Conservation (phyloP, 495 filamentous ascomycete genomes). For the Schizothecium vesticola region DNA sequence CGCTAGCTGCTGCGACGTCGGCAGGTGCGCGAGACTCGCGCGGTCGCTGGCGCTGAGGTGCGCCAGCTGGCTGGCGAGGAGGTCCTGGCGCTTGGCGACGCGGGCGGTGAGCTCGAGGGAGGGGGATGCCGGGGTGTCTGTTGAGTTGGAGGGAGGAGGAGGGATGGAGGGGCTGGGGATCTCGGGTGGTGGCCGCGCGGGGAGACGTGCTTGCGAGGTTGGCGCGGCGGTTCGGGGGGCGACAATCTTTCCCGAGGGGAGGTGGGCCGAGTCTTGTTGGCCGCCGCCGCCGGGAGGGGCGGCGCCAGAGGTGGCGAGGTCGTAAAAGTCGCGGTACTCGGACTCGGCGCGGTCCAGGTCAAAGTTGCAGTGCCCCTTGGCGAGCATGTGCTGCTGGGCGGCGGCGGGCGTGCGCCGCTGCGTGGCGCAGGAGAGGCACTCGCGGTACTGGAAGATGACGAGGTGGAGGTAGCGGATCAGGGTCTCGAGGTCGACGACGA, state of each 20-base stretch:
- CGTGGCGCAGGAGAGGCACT: slow-evolving; percentile 30
- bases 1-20: slow-evolving; percentile 21
- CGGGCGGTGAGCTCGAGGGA: not conserved
- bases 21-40: slow-evolving; percentile 21
- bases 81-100: not conserved
- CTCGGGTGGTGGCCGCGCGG: not conserved
- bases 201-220: not conserved
- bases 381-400: slow-evolving; percentile 30
- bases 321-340: slow-evolving; percentile 27
- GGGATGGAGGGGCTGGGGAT: not conserved
- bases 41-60: slow-evolving; percentile 20
- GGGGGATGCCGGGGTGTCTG: not conserved
- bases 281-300: not conserved
- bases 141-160: not conserved
- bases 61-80: not conserved
- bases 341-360: slow-evolving; percentile 21
- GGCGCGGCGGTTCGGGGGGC: not conserved
- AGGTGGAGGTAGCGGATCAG: slow-evolving; percentile 28
- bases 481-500: slow-evolving; percentile 26
- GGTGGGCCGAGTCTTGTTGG: slow-evolving; percentile 8
- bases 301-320: slow-evolving; percentile 9
- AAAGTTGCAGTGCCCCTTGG: slow-evolving; percentile 31
- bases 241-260: slow-evolving; percentile 32
- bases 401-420: slow-evolving; percentile 17
- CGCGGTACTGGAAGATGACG: slow-evolving; percentile 26